Evolutionary conservation across 2,329 filamentous ascomycete genomes (phyloP).

Genomic region (Aspergillus oerlinghausenensis): DNA sequence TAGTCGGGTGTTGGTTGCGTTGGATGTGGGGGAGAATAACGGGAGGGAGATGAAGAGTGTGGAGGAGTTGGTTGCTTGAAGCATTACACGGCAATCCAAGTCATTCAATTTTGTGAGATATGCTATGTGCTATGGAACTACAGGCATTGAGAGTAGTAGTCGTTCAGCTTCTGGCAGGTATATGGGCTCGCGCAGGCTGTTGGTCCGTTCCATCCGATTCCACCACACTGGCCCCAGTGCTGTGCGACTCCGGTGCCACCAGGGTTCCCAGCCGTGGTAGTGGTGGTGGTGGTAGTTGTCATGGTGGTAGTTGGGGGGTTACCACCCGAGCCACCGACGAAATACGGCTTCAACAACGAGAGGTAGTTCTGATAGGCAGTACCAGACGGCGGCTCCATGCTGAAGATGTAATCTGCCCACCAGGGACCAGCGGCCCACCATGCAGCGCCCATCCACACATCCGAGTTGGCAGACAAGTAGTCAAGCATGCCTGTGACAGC

Average conservation of each 20-base stretch:
- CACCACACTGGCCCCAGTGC: conserved; percentile 26
- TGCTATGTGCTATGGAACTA: not conserved
- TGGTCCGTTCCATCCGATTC: conserved; percentile 19
- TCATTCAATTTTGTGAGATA: not conserved
- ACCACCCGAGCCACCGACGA: conserved; percentile 10
- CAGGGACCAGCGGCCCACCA: conserved; percentile 56
- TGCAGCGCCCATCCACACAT: conserved; percentile 51
- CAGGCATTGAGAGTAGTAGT: conserved; percentile 25
- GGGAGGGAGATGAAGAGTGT: conserved; percentile 60
- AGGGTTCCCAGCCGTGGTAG: not conserved
- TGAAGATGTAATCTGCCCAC: conserved; percentile 47
- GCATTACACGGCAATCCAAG: not conserved
- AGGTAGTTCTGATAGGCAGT: conserved; percentile 36
- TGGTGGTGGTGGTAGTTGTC: not conserved
- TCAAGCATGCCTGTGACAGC: conserved; percentile 45
- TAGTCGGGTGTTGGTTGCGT: conserved; percentile 74
- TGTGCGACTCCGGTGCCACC: conserved; percentile 9
- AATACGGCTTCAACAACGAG: conserved; percentile 24
- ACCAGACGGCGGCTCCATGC: conserved; percentile 47
- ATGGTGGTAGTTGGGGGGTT: not conserved
- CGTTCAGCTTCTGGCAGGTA: conserved; percentile 19
- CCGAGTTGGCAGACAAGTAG: conserved; percentile 44
- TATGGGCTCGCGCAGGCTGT: conserved; percentile 19
- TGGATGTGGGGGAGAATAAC: conserved; percentile 58
- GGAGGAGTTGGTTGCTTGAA: conserved; percentile 54